These are phyloP conservation scores for Cladosporium sp. DNA, from an alignment of 2,329 filamentous ascomycete species.

Conservation along the genomic window DNA sequence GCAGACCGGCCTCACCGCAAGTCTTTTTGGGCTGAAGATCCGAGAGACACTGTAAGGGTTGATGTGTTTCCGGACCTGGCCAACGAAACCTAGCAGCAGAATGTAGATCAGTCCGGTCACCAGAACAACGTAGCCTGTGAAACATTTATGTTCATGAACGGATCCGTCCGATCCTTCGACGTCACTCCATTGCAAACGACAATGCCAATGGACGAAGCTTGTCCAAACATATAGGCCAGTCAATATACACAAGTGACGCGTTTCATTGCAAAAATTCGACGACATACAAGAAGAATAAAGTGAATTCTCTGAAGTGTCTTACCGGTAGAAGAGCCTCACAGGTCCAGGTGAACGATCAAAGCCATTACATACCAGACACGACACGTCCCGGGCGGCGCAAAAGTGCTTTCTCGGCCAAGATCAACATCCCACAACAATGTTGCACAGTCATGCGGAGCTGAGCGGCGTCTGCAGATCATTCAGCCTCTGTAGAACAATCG, in stretches of 20 bases:
- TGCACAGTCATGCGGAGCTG: background rate
- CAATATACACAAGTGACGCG: background rate
- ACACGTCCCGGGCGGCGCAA: background rate
- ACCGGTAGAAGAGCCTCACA: background rate
- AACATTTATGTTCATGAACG: background rate
- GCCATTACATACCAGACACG: background rate
- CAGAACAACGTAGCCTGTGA: background rate
- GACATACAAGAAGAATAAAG: background rate
- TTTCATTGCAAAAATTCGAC: background rate
- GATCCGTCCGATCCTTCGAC: background rate
- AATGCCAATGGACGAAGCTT: background rate
- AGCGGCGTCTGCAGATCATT: background rate
- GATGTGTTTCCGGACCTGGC: background rate
- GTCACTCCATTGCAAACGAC: background rate
- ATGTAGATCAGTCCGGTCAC: background rate
- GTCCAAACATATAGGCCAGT: background rate
- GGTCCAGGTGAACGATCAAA: background rate
- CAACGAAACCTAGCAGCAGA: background rate
- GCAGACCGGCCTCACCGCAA: background rate
- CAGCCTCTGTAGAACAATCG: background rate
- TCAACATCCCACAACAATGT: background rate
- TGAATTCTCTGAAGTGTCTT: background rate
- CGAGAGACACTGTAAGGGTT: background rate
- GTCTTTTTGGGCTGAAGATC: background rate
- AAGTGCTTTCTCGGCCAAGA: background rate